Evolutionary conservation across 305 asterid genomes (phyloP), one percentile per base, ranked within the genome.

Genomic region (Fraxinus greggii): DNA sequence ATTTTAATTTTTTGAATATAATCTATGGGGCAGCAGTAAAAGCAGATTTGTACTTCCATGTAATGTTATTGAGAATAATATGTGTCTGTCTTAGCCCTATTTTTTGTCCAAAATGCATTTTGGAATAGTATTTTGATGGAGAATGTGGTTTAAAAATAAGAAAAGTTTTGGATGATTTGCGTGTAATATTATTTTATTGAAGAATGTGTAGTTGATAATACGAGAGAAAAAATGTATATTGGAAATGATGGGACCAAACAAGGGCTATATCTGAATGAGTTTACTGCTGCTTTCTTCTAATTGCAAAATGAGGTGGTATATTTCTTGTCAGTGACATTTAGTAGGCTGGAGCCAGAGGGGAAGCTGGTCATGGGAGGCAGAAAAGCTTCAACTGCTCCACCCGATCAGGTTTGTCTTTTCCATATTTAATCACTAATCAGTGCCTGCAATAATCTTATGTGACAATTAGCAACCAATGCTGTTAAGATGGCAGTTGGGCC

Each of bases 301-400:
- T 88, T 79, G 75, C 80, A 83, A 87, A 84, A 81, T 89, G 82
- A 81, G 82, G 69, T 54, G 56, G 83, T 40, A 63, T 85, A 67
- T 84, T 84, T 77, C 78, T 38, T 87, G 54, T 85, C 98, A 96
- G 99, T 96, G 82, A 94, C 95, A 38, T 96, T 96, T 88, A 92
- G 99, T 86, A 90, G 98, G 89, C 86, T 91, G 89, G 98, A 94
- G 87, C 98, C 98, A 38, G 97, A 93, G 89, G 98, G 98, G 86
- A 93, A 87, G 89, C 86, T 96, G 89, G 93, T 96, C 84, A 93
- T 96, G 96, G 98, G 98, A 40, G 92, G 97, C 87, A 92, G 98
- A 84, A 96, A 94, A 89, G 88, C 91, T 83, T 83, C 93, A 75
- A 78, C 88, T 24, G 70, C 88, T 84, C 82, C 90, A 33, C 35